Evolutionary conservation across 1,284 basidiomycete genomes (phyloP), one percentile per base, ranked within the genome.

Genomic region (Schizopora paradoxa): DNA sequence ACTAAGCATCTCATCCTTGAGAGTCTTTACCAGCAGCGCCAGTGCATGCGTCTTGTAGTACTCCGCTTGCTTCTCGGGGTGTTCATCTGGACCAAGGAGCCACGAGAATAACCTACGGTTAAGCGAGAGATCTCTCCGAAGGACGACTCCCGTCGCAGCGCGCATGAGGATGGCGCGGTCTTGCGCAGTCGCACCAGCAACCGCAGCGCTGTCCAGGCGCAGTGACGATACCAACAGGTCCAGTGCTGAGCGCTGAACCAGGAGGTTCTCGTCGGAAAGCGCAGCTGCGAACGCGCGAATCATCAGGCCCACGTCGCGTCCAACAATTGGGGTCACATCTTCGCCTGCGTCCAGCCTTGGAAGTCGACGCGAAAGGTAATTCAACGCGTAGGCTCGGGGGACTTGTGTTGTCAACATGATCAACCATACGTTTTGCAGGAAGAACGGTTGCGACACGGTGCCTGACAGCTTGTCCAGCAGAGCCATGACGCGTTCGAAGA

Each of bases 381-480:
- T 95, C 31, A 98, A 70, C 0, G 93, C 82, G 0, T 92, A 86
- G 14, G 90, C 86, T 29, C 96, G 81, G 10, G 88, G 85, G 5
- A 82, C 74, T 0, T 93, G 86, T n/a, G 86, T 85, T 0, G 92
- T 94, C 46, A 98, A 74, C 74, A 98, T 86, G 41, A 91, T 79
- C 19, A 98, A 74, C 88, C 94, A 98, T 31, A 98, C 72, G 55
- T 91, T 97, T 63, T 97, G 92, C 55, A 96, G 78, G 71, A 98
- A 98, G 70, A 95, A 97, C 0, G 86, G 76, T 0, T 77, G 78
- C 2, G 87, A 83, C 13, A 95, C 84, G 0, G 90, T 84, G 26
- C 80, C 79, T 2, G 91, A 90, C 1, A 99, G 66, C 21, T 77
- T 73, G 63, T 93, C 91, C 40, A 99, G 70, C 5, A 99, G 66